Evolutionary conservation across 495 filamentous ascomycete species (phyloP).

Genomic region (Bacidia rubella): DNA sequence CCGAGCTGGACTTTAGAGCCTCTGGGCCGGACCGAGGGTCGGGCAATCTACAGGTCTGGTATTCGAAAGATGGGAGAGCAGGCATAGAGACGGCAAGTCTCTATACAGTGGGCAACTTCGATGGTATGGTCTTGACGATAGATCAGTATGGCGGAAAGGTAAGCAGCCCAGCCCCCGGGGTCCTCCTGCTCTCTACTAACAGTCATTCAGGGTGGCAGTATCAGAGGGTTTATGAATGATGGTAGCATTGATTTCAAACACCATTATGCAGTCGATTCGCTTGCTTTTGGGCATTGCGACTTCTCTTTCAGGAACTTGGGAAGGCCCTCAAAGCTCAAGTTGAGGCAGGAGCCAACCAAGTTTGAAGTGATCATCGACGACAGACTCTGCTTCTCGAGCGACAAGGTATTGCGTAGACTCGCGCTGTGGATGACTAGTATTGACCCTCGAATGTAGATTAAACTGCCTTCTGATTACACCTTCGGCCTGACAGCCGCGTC

Average conservation of each 20-base stretch:
- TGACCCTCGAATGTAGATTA: conserved; percentile 31
- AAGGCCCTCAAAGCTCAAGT: conserved; percentile 58
- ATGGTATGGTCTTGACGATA: conserved; percentile 74
- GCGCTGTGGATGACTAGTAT: not conserved
- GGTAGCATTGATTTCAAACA: conserved; percentile 67
- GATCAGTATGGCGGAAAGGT: conserved; percentile 75
- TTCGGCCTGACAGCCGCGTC: conserved; percentile 81
- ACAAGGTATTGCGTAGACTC: conserved; percentile 41
- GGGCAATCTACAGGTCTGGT: conserved; percentile 91
- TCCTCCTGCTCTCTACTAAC: conserved; percentile 2
- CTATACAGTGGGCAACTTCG: conserved; percentile 69
- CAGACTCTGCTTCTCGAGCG: conserved; percentile 68
- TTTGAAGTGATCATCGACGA: conserved; percentile 76
- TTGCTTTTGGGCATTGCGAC: conserved; percentile 89
- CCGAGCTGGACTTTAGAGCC: conserved; percentile 76
- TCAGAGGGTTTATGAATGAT: conserved; percentile 91
- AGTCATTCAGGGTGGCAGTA: conserved; percentile 48
- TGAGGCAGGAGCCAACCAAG: conserved; percentile 48
- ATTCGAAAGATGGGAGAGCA: conserved; percentile 55
- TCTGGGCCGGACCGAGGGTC: conserved; percentile 72
- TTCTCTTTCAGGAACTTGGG: conserved; percentile 88
- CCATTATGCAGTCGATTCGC: conserved; percentile 63
- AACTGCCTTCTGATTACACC: conserved; percentile 65
- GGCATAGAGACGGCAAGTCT: conserved; percentile 57
- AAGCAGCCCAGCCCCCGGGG: conserved; percentile 14